phyloP scores from a whole-genome alignment of 2,329 filamentous ascomycete species.

The Westerdykella sp. region DNA sequence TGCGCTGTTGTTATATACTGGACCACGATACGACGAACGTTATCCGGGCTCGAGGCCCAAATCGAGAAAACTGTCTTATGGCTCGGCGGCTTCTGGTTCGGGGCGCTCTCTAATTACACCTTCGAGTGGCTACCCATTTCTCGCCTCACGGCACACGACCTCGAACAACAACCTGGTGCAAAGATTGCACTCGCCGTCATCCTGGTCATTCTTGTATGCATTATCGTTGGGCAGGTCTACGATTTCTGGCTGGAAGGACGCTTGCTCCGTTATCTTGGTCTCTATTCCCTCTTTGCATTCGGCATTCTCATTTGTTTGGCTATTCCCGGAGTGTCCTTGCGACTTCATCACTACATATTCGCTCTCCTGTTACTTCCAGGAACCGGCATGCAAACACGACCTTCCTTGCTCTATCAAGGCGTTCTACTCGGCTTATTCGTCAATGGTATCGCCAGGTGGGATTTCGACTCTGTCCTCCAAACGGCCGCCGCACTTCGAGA shows the following conservation, averaged over 20 bases:
- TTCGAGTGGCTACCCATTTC: conserved; percentile 89
- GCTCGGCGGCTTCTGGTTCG: conserved; percentile 84
- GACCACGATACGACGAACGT: conserved; percentile 68
- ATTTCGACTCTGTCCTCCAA: conserved; percentile 61
- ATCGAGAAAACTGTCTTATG: conserved; percentile 84
- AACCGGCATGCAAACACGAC: conserved; percentile 32
- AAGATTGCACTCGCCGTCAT: conserved; percentile 73
- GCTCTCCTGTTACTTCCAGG: conserved; percentile 32
- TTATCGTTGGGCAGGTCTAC: conserved; percentile 73
- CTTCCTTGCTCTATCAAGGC: conserved; percentile 32
- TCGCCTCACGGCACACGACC: conserved; percentile 78
- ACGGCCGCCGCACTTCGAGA: conserved; percentile 66
- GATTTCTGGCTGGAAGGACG: conserved; percentile 79
- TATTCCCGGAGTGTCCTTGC: conserved; percentile 69
- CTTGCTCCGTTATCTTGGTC: conserved; percentile 65
- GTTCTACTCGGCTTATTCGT: conserved; percentile 32
- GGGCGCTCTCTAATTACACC: conserved; percentile 87
- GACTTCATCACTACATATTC: conserved; percentile 67
- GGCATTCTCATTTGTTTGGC: conserved; percentile 62
- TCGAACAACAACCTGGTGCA: conserved; percentile 82
- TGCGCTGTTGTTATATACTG: conserved; percentile 78
- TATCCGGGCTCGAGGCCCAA: conserved; percentile 68
- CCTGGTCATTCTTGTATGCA: conserved; percentile 59
- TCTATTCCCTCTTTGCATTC: conserved; percentile 64
- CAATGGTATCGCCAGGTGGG: conserved; percentile 35